These are phyloP conservation scores for Rhizopus sp. DNA, from an alignment of 371 early-diverging fungal genomes.

Conservation along the genomic window DNA sequence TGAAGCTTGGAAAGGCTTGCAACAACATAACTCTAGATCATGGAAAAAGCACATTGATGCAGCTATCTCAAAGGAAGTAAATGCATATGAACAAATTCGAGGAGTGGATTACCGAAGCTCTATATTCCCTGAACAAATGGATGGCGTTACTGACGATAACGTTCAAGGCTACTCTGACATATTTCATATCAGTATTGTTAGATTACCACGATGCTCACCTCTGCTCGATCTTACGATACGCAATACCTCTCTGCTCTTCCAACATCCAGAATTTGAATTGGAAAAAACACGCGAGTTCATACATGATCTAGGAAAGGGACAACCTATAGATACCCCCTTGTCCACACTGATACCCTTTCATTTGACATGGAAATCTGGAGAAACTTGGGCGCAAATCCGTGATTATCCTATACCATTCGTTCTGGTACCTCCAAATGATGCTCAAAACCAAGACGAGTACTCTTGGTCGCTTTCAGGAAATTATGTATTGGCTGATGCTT, in stretches of 20 bases:
- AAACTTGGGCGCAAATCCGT: constrained; percentile 53
- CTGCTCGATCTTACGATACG: constrained; percentile 46
- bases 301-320: constrained; percentile 58
- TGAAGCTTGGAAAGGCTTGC: constrained; percentile 58
- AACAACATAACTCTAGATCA: constrained; percentile 56
- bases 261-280: constrained; percentile 49
- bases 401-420: constrained; percentile 64
- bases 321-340: constrained; percentile 55
- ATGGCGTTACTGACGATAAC: constrained; percentile 17
- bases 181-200: constrained; percentile 30
- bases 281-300: constrained; percentile 57
- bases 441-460: constrained; percentile 1
- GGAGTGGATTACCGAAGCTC: constrained; percentile 24
- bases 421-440: constrained; percentile 42
- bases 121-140: constrained; percentile 12
- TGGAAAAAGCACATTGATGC: constrained; percentile 51
- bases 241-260: constrained; percentile 33
- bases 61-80: constrained; percentile 29
- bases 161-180: constrained; percentile 7
- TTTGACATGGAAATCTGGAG: constrained; percentile 43
- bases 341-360: constrained; percentile 61
- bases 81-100: constrained; percentile 16
- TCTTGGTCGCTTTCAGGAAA: constrained; percentile 47
- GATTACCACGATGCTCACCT: constrained; percentile 39
- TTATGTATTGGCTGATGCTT: constrained; percentile 47